A percentile compares a stretch with the other conserved stretches of the same genome.
phyloP scores from a whole-genome alignment of 352 stramenopile genomes.

The Pythium diclinum region DNA sequence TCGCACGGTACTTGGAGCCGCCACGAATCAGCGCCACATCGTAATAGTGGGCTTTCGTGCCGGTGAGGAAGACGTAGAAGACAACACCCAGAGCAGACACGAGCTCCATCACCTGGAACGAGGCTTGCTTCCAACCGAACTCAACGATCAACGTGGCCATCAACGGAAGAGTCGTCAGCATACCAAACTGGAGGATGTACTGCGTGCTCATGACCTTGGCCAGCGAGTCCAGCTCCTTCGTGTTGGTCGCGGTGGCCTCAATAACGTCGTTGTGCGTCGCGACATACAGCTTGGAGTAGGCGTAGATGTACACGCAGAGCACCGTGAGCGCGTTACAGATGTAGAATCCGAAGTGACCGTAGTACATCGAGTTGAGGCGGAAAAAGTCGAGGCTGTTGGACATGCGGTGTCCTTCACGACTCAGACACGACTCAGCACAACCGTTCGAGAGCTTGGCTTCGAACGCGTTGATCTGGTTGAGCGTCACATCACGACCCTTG shows the following conservation, averaged over 20 bases:
- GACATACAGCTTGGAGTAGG: slow-evolving; percentile 83
- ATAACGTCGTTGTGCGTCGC: slow-evolving; percentile 65
- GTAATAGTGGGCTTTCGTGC: slow-evolving; percentile 86
- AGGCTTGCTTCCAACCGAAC: slow-evolving; percentile 71
- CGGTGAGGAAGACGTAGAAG: slow-evolving; percentile 87
- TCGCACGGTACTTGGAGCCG: slow-evolving; percentile 84
- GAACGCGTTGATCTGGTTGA: slow-evolving; percentile 88
- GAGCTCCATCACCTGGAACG: slow-evolving; percentile 74
- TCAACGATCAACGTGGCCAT: slow-evolving; percentile 79
- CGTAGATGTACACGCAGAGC: slow-evolving; percentile 83
- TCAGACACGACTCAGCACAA: slow-evolving; percentile 74
- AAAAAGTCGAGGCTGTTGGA: slow-evolving; percentile 79
- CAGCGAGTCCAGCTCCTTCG: slow-evolving; percentile 57
- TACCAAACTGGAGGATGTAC: slow-evolving; percentile 85
- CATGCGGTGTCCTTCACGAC: slow-evolving; percentile 79
- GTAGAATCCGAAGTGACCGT: slow-evolving; percentile 87
- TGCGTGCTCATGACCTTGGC: slow-evolving; percentile 83
- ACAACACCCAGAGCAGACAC: slow-evolving; percentile 77
- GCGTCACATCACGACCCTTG: slow-evolving; percentile 83
- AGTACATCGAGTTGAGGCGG: slow-evolving; percentile 89
- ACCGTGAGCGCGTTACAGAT: slow-evolving; percentile 87
- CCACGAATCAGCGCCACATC: slow-evolving; percentile 81
- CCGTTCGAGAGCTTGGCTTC: slow-evolving; percentile 87
- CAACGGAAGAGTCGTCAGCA: slow-evolving; percentile 78
- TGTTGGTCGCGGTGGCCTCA: slow-evolving; percentile 52